Evolutionary conservation across 1,284 basidiomycete genomes (phyloP).

Genomic region (Neonothopanus nambi): DNA sequence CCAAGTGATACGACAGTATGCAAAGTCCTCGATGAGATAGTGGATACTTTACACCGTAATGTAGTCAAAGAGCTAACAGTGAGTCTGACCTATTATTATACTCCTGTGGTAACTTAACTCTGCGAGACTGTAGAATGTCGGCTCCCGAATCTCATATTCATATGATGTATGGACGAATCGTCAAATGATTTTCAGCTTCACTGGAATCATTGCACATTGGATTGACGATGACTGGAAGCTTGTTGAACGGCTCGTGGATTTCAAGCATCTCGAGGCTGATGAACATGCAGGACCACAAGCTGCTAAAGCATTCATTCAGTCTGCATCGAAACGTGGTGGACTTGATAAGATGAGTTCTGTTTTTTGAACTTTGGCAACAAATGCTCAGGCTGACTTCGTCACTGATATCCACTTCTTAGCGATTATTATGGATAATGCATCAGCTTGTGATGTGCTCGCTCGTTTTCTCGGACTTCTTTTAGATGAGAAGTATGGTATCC

Average conservation of each 20-base stretch:
- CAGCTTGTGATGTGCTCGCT: slow-evolving; percentile 17
- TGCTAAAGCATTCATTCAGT: slow-evolving; percentile 26
- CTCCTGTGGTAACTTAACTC: background rate
- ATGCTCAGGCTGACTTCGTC: background rate
- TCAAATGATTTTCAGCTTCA: slow-evolving; percentile 33
- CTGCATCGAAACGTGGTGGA: slow-evolving; percentile 19
- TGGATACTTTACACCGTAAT: slow-evolving; percentile 25
- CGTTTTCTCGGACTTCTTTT: background rate
- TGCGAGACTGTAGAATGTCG: slow-evolving; percentile 20
- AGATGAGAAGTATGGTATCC: slow-evolving; percentile 20
- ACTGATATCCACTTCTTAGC: background rate
- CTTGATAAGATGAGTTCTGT: slow-evolving; percentile 31
- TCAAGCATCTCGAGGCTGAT: slow-evolving; percentile 29
- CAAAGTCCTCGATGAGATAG: slow-evolving; percentile 26
- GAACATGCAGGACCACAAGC: slow-evolving; percentile 30
- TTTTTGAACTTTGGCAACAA: background rate
- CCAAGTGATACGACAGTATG: slow-evolving; percentile 32
- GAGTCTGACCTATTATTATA: slow-evolving; percentile 7
- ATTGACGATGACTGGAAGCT: slow-evolving; percentile 32
- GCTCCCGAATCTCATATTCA: slow-evolving; percentile 28
- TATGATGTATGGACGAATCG: slow-evolving; percentile 31
- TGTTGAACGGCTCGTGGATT: slow-evolving; percentile 30
- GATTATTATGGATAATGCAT: slow-evolving; percentile 2
- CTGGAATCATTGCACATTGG: slow-evolving; percentile 26
- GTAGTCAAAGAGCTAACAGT: slow-evolving; percentile 30